A percentile compares a stretch with the other conserved stretches of the same genome.
Evolutionary conservation across 2,329 filamentous ascomycete genomes (phyloP).

Genomic region (Chaetomium sp.): DNA sequence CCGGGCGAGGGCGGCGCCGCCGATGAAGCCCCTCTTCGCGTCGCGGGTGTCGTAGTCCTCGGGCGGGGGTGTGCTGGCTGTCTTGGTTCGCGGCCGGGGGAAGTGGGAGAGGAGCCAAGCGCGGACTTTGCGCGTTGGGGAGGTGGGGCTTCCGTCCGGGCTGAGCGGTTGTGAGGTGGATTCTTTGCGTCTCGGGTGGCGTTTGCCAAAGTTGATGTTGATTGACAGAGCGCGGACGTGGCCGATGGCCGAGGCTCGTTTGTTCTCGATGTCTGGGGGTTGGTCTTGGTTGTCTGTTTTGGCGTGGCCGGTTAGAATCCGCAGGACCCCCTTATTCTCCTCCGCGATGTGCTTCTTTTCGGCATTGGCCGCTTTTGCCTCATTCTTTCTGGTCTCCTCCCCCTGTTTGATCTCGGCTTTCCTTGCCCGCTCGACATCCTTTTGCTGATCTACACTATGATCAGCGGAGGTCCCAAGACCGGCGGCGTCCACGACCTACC

Average conservation of each 20-base stretch:
- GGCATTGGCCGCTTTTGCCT: slow-evolving; percentile 50
- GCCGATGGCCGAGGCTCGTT: slow-evolving; percentile 12
- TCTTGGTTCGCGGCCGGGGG: slow-evolving; percentile 39
- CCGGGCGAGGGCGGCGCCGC: slow-evolving; percentile 44
- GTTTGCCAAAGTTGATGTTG: slow-evolving; percentile 29
- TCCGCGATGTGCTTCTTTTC: slow-evolving; percentile 51
- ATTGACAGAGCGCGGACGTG: slow-evolving; percentile 29
- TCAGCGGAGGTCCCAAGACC: slow-evolving; percentile 12
- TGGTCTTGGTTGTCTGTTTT: neutral
- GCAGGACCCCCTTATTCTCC: slow-evolving; percentile 47
- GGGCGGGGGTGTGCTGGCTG: slow-evolving; percentile 28
- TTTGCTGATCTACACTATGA: slow-evolving; percentile 46
- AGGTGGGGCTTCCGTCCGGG: slow-evolving; percentile 27
- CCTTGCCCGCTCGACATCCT: slow-evolving; percentile 48
- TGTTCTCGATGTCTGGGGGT: slow-evolving; percentile 6
- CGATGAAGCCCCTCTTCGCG: slow-evolving; percentile 42
- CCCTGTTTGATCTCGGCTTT: slow-evolving; percentile 53
- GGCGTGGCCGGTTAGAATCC: neutral
- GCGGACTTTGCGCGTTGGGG: slow-evolving; percentile 41
- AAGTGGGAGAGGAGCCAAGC: slow-evolving; percentile 51
- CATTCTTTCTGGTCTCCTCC: slow-evolving; percentile 50
- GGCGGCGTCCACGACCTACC: slow-evolving; percentile 50
- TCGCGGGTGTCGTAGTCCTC: neutral
- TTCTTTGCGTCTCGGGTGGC: slow-evolving; percentile 27
- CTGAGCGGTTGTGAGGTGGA: slow-evolving; percentile 20